Conservation (phyloP, 2,329 filamentous ascomycete genomes). For the Epichloe gansuensis region DNA sequence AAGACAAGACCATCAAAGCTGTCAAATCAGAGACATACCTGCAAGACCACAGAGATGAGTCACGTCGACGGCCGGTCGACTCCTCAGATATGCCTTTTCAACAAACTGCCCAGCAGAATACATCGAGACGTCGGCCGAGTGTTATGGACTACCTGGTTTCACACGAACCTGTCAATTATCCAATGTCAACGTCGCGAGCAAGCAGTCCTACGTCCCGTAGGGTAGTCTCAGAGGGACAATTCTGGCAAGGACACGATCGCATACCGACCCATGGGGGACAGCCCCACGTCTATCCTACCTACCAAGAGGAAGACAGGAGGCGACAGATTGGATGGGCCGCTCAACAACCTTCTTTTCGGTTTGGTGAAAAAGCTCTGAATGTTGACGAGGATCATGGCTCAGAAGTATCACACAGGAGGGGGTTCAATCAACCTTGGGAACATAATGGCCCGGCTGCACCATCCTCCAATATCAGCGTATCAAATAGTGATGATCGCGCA, state of each 20-base stretch:
- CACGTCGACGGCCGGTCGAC: slow-evolving; percentile 2
- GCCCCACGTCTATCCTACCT: not conserved
- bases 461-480: slow-evolving; percentile 1
- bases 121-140: slow-evolving; percentile 8
- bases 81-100: slow-evolving; percentile 5
- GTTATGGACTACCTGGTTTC: slow-evolving; percentile 11
- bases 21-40: not conserved
- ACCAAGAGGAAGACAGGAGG: slow-evolving; percentile 1
- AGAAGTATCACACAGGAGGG: not conserved
- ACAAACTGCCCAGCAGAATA: not conserved
- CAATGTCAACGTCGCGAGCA: slow-evolving; percentile 1
- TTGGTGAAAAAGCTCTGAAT: not conserved
- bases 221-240: not conserved
- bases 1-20: slow-evolving; percentile 1
- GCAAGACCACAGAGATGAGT: not conserved
- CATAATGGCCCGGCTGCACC: not conserved
- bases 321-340: not conserved
- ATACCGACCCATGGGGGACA: not conserved
- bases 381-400: not conserved
- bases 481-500: slow-evolving; percentile 2
- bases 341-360: not conserved
- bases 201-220: slow-evolving; percentile 2
- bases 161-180: slow-evolving; percentile 4
- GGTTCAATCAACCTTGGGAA: not conserved
- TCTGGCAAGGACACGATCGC: slow-evolving; percentile 1